Percentiles rank a stretch among this genome's conserved stretches.
Conservation (phyloP, 2,329 filamentous ascomycete species). For the Calonectria henricotiae region DNA sequence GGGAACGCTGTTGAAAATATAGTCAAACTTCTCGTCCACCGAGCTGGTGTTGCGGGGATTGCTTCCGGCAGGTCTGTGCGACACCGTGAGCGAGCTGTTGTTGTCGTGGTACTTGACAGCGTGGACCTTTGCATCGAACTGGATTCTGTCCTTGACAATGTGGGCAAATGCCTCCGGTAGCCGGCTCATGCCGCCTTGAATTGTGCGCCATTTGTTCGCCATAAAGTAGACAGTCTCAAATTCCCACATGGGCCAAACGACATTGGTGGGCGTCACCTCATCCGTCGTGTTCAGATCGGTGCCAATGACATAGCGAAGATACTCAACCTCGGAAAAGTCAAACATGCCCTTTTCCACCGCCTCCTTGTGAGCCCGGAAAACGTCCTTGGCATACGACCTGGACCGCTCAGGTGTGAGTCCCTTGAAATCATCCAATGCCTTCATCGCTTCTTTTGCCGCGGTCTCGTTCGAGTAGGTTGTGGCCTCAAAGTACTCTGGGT, state of each 20-base stretch:
- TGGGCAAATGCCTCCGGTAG: slow-evolving; percentile 57
- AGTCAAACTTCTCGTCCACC: slow-evolving; percentile 56
- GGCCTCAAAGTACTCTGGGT: slow-evolving; percentile 14
- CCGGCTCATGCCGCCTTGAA: slow-evolving; percentile 57
- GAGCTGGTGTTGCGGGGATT: slow-evolving; percentile 47
- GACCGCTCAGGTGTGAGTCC: slow-evolving; percentile 45
- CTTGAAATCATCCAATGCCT: slow-evolving; percentile 53
- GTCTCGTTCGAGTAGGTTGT: slow-evolving; percentile 49
- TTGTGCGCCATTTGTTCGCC: slow-evolving; percentile 50
- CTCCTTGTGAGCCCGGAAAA: slow-evolving; percentile 54
- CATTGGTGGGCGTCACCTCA: slow-evolving; percentile 51
- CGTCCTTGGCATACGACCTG: slow-evolving; percentile 48
- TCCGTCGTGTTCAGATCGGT: slow-evolving; percentile 60
- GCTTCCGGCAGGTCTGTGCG: slow-evolving; percentile 43
- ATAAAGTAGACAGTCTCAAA: slow-evolving; percentile 52
- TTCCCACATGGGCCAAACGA: slow-evolving; percentile 54
- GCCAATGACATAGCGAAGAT: slow-evolving; percentile 56
- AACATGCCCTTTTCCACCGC: slow-evolving; percentile 53
- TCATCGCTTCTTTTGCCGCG: slow-evolving; percentile 45
- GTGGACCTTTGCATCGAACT: slow-evolving; percentile 48
- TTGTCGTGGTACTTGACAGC: slow-evolving; percentile 47
- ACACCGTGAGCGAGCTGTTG: slow-evolving; percentile 43
- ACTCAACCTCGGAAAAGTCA: slow-evolving; percentile 54
- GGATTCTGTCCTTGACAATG: slow-evolving; percentile 51
- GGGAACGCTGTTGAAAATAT: slow-evolving; percentile 58